Evolutionary conservation across 129 eudicot species (phyloP).

Genomic region (Flaveria trinervia): DNA sequence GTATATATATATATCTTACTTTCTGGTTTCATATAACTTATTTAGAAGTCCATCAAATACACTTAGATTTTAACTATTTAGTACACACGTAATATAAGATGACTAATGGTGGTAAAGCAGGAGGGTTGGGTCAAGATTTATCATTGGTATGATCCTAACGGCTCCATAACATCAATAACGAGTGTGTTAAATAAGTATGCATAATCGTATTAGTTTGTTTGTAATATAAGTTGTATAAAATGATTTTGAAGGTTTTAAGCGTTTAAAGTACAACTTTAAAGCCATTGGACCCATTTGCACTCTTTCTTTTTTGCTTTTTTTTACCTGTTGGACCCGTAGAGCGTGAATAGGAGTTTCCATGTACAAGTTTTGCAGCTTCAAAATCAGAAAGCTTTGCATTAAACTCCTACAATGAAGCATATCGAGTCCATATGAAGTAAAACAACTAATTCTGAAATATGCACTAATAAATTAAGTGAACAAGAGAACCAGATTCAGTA

Average conservation of each 20-base stretch:
- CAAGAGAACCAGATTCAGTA: background rate
- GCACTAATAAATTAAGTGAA: background rate
- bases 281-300: background rate
- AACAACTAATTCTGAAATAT: background rate
- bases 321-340: background rate
- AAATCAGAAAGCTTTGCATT: slow-evolving; percentile 39
- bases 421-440: background rate
- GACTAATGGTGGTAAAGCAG: background rate
- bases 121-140: background rate
- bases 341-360: background rate
- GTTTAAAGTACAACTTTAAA: background rate
- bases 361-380: slow-evolving; percentile 19
- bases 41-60: background rate
- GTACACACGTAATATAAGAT: background rate
- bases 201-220: background rate
- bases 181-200: background rate
- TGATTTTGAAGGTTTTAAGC: too few species aligned
- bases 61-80: background rate
- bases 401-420: slow-evolving; percentile 18
- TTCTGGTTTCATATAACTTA: background rate
- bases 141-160: background rate
- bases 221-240: background rate
- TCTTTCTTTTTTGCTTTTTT: background rate
- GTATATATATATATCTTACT: background rate
- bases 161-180: background rate